A percentile compares a stretch with the other conserved stretches of the same genome.
These are phyloP conservation scores for Anaeromyces robustus DNA, from an alignment of 192 early-diverging fungal genomes.

Conservation along the genomic window DNA sequence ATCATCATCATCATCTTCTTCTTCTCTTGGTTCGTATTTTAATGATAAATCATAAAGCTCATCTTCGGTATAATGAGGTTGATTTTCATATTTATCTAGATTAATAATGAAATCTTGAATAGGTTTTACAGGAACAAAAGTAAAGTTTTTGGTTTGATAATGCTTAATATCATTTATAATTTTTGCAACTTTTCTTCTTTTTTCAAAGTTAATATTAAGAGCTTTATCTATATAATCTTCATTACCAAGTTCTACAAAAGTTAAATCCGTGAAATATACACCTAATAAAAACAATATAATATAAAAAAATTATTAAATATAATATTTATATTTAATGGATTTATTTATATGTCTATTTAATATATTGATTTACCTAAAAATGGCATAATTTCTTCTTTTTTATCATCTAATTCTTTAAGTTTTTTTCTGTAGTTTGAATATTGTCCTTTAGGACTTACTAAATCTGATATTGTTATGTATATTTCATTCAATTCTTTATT, in stretches of 20 bases:
- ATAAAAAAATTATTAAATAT: too few relatives aligned
- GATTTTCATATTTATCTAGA: not conserved
- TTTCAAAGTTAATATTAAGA: constrained; percentile 40
- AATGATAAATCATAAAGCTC: not conserved
- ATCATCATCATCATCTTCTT: not conserved
- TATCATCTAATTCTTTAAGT: constrained; percentile 22
- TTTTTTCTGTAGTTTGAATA: constrained; percentile 38
- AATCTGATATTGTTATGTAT: constrained; percentile 8
- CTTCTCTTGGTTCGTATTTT: not conserved
- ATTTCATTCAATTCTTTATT: not conserved
- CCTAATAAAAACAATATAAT: constrained; percentile 8
- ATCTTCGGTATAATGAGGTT: not conserved
- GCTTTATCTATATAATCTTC: constrained; percentile 28
- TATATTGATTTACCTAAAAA: constrained; percentile 20
- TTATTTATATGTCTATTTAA: not conserved
- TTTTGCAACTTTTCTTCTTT: constrained; percentile 25
- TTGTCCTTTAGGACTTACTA: constrained; percentile 33
- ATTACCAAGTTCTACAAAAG: constrained; percentile 36
- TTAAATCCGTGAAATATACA: constrained; percentile 35
- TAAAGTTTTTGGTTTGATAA: constrained; percentile 11
- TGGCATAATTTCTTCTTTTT: constrained; percentile 23
- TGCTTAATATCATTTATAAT: constrained; percentile 24
- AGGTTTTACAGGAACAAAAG: not conserved
- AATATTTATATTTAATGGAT: not conserved
- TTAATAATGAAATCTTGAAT: not conserved